phyloP scores from a whole-genome alignment of 768 basidiomycete species.

The Lentinus brumalis region DNA sequence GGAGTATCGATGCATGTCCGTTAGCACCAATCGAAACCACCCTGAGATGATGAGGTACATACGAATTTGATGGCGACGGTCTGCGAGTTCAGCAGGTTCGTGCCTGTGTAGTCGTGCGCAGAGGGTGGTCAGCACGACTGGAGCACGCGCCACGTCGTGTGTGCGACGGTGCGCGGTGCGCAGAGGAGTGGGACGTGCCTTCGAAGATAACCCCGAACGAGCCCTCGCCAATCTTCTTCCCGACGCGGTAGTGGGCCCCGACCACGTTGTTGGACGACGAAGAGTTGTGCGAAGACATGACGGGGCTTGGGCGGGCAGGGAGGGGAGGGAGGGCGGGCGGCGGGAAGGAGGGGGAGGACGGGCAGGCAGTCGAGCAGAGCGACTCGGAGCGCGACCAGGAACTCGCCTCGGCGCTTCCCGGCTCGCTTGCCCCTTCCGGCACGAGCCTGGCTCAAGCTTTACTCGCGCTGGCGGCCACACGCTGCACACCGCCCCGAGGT shows the following conservation, averaged over 20 bases:
- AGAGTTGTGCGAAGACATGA: slow-evolving; percentile 45
- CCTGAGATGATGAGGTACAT: slow-evolving; percentile 40
- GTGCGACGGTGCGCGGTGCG: neutral
- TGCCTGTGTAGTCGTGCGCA: slow-evolving; percentile 54
- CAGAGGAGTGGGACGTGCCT: slow-evolving; percentile 45
- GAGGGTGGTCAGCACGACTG: neutral
- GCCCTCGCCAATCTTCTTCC: slow-evolving; percentile 99
- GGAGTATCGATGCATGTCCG: neutral
- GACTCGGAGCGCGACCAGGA: slow-evolving; percentile 9
- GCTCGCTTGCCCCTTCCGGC: slow-evolving; percentile 9
- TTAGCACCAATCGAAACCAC: slow-evolving; percentile 1
- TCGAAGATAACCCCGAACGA: slow-evolving; percentile 97
- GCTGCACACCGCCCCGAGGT: too few relatives aligned
- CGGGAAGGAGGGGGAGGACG: slow-evolving; percentile 6
- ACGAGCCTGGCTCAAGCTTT: neutral
- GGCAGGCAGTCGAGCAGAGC: slow-evolving; percentile 10
- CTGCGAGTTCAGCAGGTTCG: slow-evolving; percentile 96
- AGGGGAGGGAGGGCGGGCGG: slow-evolving; percentile 10
- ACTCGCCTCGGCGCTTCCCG: slow-evolving; percentile 14
- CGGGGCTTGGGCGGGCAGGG: slow-evolving; percentile 12
- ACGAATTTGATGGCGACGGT: slow-evolving; percentile 99
- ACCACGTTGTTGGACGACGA: slow-evolving; percentile 77
- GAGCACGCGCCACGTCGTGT: slow-evolving; percentile 1
- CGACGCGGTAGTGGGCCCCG: slow-evolving; percentile 96
- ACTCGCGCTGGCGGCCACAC: neutral